Base-by-base conservation (phyloP, 257 asterid genomes). In the Solanum sitiens region DNA sequence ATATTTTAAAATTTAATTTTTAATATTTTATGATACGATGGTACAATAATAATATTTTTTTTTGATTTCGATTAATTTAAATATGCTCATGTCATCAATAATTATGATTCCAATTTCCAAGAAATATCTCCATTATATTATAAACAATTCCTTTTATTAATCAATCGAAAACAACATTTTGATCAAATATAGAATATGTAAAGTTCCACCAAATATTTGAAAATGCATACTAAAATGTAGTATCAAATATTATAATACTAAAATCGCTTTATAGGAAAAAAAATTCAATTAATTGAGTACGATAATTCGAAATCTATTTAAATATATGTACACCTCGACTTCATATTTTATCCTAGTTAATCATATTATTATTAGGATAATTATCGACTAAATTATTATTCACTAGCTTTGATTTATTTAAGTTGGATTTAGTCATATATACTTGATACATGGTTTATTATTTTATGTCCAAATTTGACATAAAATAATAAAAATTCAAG, bases 1-100 rank as follows among this genome's bases (percentile, higher is more conserved):
- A 0, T 10, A n/a, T 65, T 65, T 65, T 7, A 2, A 25, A 25
- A 25, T 65, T 65, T 0, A 27, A 0, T 61, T 20, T 20, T 65
- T 11, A 5, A 20, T n/a, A 1, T 1, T 56, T 53, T 25, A 65
- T 65, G n/a, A 56, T 65, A 25, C 12, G 15, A 5, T 65, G 25
- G 12, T 11, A 0, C 18, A 1, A 11, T 65, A 65, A 63, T 11
- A 14, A 63, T 63, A 65, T 2, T n/a, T 11, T n/a, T 1, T 0
- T 11, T 65, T 3, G 0, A 10, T 10, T 65, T 65, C 2, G 0
- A n/a, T 37, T 37, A 37, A 4, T 2, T n/a, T n/a, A 65, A 12
- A 11, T 65, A 63, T 63, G 27, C 27, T 63, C 2, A 63, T 10
- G 0, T 0, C 11, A 59, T 59, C n/a, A 23, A n/a, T n/a, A 65